Conservation (phyloP, 805 yeast genomes). For the Saturnispora mendoncae region DNA sequence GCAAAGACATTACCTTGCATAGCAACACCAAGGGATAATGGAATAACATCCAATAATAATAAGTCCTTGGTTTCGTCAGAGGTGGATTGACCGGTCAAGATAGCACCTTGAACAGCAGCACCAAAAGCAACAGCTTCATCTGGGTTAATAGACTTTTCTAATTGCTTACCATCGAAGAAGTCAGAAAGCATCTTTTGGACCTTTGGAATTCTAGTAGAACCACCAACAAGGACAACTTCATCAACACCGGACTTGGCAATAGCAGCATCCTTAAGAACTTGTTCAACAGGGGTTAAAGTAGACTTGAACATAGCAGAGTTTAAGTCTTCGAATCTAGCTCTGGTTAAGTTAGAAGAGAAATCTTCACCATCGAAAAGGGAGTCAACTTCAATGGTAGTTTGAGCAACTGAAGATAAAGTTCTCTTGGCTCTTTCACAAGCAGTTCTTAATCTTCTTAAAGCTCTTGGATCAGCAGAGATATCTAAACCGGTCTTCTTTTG, state of each 20-base stretch:
- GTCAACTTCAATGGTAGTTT: conserved; percentile 94
- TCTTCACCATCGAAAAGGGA: conserved; percentile 93
- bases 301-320: conserved; percentile 90
- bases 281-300: conserved; percentile 89
- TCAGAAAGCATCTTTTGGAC: conserved; percentile 90
- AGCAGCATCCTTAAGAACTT: conserved; percentile 88
- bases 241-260: conserved; percentile 75
- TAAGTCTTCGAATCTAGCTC: conserved; percentile 97
- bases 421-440: conserved; percentile 99
- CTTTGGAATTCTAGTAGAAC: conserved; percentile 99
- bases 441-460: conserved; percentile 96
- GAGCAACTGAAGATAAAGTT: conserved; percentile 92
- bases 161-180: conserved; percentile 94
- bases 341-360: conserved; percentile 86
- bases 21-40: conserved; percentile 98
- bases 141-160: conserved; percentile 95
- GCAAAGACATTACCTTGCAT: conserved; percentile 99
- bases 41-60: conserved; percentile 93
- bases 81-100: conserved; percentile 86
- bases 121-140: conserved; percentile 99
- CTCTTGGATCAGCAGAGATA: conserved; percentile 85
- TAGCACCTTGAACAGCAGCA: conserved; percentile 99
- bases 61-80: conserved; percentile 91
- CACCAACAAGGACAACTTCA: conserved; percentile 96
- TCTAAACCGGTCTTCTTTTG: conserved; percentile 85